Conservation (phyloP, 1,139 yeast species). For the Scheffersomyces cryptocercus region DNA sequence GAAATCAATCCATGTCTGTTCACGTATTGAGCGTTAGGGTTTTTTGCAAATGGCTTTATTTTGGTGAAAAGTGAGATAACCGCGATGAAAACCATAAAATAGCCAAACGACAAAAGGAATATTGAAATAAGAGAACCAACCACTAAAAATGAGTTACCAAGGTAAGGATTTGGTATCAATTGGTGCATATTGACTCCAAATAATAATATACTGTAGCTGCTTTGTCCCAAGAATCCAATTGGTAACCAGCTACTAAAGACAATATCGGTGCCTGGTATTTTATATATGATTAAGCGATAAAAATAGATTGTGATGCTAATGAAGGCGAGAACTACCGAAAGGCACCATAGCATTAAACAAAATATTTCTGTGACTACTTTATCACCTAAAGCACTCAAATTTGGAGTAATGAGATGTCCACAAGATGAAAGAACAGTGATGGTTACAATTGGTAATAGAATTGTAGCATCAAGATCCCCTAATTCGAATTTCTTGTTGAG, state of each 20-base stretch:
- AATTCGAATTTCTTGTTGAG: slow-evolving; percentile 23
- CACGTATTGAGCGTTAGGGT: slow-evolving; percentile 13
- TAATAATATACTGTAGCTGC: slow-evolving; percentile 64
- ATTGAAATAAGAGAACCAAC: slow-evolving; percentile 19
- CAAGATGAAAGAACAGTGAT: slow-evolving; percentile 71
- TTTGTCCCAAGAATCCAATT: slow-evolving; percentile 75
- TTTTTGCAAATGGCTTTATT: slow-evolving; percentile 19
- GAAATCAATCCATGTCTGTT: slow-evolving; percentile 27
- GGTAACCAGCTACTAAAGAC: slow-evolving; percentile 60
- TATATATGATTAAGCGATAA: slow-evolving; percentile 57
- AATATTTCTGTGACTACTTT: slow-evolving; percentile 55
- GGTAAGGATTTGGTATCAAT: slow-evolving; percentile 1
- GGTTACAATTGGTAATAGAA: slow-evolving; percentile 72
- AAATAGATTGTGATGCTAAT: slow-evolving; percentile 55
- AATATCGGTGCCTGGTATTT: slow-evolving; percentile 52
- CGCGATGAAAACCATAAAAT: slow-evolving; percentile 22
- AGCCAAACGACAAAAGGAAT: slow-evolving; percentile 23
- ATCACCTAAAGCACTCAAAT: slow-evolving; percentile 40
- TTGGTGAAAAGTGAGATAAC: slow-evolving; percentile 19
- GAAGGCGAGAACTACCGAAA: slow-evolving; percentile 64
- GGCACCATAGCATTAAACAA: slow-evolving; percentile 63
- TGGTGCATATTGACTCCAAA: slow-evolving; percentile 46
- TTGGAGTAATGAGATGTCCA: slow-evolving; percentile 55
- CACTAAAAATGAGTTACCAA: background rate
- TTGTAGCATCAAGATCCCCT: slow-evolving; percentile 41